A percentile compares a stretch with the other conserved stretches of the same genome.
phyloP scores from a whole-genome alignment of 805 yeast species.

The Osmozyma mogii region DNA sequence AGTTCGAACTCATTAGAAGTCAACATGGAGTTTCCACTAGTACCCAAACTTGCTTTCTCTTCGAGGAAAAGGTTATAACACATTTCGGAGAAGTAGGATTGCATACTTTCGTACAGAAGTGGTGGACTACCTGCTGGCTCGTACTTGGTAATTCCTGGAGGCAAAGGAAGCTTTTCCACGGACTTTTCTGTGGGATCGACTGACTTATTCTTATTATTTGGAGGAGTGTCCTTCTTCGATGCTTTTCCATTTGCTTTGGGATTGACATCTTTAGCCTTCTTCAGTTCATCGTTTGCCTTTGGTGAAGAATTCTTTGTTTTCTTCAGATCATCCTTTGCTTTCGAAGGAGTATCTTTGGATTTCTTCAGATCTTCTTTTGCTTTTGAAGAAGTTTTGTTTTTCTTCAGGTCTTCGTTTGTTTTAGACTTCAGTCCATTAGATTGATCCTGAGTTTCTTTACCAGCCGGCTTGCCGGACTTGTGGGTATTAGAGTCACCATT shows the following conservation, averaged over 20 bases:
- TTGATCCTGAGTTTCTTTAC: background rate
- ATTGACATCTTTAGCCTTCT: background rate
- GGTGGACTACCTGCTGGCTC: conserved; percentile 33
- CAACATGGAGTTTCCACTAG: conserved; percentile 30
- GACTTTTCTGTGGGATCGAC: background rate
- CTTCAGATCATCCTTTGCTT: conserved; percentile 2
- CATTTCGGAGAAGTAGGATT: conserved; percentile 49
- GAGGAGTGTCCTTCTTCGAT: background rate
- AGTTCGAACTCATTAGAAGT: conserved; percentile 37
- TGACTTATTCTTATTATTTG: conserved; percentile 2
- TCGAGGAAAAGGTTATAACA: conserved; percentile 57
- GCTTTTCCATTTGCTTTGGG: background rate
- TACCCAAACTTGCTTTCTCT: conserved; percentile 36
- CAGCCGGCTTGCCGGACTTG: too few relatives aligned
- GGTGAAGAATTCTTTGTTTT: conserved; percentile 1
- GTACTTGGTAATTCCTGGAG: conserved; percentile 22
- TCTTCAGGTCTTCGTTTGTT: background rate
- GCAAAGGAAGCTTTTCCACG: conserved; percentile 9
- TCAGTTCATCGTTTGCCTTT: background rate
- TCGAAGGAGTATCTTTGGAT: conserved; percentile 1
- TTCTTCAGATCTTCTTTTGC: conserved; percentile 1
- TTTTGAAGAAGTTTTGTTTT: background rate
- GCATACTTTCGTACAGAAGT: conserved; percentile 40
- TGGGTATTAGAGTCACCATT: conserved; percentile 1
- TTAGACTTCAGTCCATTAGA: conserved; percentile 1